Evolutionary conservation across 2,329 filamentous ascomycete species (phyloP), one percentile per base, ranked within the genome.

Genomic region (Penicillium sp.): DNA sequence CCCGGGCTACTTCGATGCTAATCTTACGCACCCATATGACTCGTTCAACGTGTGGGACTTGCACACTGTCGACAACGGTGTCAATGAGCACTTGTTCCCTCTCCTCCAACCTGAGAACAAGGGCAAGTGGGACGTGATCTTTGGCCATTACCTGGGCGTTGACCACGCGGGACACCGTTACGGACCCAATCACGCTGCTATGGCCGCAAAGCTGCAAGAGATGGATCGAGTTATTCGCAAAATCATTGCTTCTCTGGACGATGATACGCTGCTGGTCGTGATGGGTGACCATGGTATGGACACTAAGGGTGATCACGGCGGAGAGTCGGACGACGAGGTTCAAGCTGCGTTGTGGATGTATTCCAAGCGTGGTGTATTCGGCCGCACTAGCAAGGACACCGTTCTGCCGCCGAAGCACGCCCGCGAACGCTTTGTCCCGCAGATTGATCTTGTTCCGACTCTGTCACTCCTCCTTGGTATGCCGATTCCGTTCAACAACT

Each of bases 201-300:
- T 98, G 94, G 88, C 87, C 26, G 86, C 89, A 10, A 99, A 99
- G 78, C 80, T 98, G 67, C 85, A 87, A 65, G 92, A 99, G 78
- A 99, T 99, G 94, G 88, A 99, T 70, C 79, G 75, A 0, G 89
- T 97, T 33, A 83, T 98, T 60, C 85, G 87, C 46, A 83, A 89
- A 28, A 82, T 98, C 57, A 87, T 91, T 3, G 81, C 85, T 0
- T 81, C 81, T 3, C 81, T 99, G 19, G 94, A 97, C 69, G 90
- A 97, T 56, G 81, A 92, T 58, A 99, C 95, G 0, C 81, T 99
- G 25, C 81, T 99, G 38, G 87, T 99, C 22, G 91, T 99, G 14
- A 96, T 99, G 92, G 95, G 95, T n/a, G 95, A 99, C 74, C 95
- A 99, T 73, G 95, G 95, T 11, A 99, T 99, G 95, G 95, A 99